Base-by-base conservation (phyloP, 2,329 filamentous ascomycete genomes). In the Claviceps fusiformis region DNA sequence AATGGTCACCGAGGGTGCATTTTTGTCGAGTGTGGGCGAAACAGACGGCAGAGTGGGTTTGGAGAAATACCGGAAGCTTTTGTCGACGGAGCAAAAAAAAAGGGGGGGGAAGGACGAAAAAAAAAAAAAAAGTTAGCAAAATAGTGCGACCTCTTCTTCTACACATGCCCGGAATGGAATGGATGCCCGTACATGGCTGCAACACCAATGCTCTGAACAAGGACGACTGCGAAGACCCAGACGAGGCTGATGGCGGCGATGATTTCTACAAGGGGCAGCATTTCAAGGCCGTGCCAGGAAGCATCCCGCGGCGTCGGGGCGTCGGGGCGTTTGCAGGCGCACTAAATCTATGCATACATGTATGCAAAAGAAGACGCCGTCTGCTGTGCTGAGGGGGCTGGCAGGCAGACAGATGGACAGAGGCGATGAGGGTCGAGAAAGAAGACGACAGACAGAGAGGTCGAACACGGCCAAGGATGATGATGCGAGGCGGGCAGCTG, bases 1-100 rank as follows among this genome's bases (percentile, higher is more conserved):
- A 58, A 95, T 79, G 37, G 93, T 97, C 63, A 98, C 79, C 71
- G 89, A 84, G 17, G 91, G 92, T 3, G 89, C 75, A 60, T 78
- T 67, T 45, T 71, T 64, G 4, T 71, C 69, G 1, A 84, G 70
- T 0, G 68, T 68, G 1, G 80, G 71, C 3, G 81, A 81, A 17
- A 78, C 65, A 5, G 80, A 72, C 6, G 73, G 68, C n/a, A 66
- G 64, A 2, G 76, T 76, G 3, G 70, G 72, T 1, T 67, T 69
- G 0, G 79, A 79, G 65, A 79, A 81, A 62, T 75, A 67, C 46
- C 73, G 75, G 62, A 80, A 79, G 58, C 82, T n/a, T n/a, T 73
- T 73, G 15, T 17, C 15, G 51, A 19, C 19, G 35, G 24, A 17
- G 41, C 41, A 8, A 8, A n/a, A n/a, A n/a, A n/a, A n/a, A 33